A percentile compares a stretch with the other conserved stretches of the same genome.
Evolutionary conservation across 768 basidiomycete species (phyloP).

Genomic region (Lactifluus volemus): DNA sequence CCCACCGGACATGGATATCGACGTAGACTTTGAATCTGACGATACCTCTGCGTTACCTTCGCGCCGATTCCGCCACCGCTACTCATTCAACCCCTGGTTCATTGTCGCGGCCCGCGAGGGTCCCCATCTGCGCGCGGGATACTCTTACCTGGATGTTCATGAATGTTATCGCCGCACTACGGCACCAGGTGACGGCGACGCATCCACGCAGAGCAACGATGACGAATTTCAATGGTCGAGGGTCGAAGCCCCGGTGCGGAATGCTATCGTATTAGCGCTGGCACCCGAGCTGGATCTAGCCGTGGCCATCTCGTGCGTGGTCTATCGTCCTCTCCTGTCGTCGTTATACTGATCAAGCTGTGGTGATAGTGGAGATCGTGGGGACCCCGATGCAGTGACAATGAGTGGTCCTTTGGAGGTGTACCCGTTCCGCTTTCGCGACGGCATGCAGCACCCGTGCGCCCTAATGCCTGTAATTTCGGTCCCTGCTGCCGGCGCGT

Average conservation of each 20-base stretch:
- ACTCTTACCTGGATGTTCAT: not conserved
- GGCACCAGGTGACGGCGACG: not conserved
- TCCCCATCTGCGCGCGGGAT: not conserved
- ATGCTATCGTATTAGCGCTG: not conserved
- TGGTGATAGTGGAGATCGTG: not conserved
- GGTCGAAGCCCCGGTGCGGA: not conserved
- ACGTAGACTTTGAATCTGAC: not conserved
- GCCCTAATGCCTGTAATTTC: not conserved
- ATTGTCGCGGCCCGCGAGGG: not conserved
- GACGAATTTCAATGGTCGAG: not conserved
- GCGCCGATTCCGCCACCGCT: not conserved
- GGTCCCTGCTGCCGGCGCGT: not conserved
- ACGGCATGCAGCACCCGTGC: not conserved
- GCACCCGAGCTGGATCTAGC: not conserved
- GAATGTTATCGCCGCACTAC: not conserved
- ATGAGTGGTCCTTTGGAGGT: not conserved
- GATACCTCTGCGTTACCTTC: not conserved
- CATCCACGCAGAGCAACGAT: not conserved
- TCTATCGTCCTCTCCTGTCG: too few species aligned
- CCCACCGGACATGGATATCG: not conserved
- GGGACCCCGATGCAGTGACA: not conserved
- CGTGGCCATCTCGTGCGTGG: not conserved
- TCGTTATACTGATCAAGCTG: not conserved
- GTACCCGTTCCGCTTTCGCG: not conserved
- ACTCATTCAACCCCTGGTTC: not conserved